Evolutionary conservation across 2,329 filamentous ascomycete species (phyloP), one percentile per base, ranked within the genome.

Genomic region (Paracorniculantispora psalliotae): DNA sequence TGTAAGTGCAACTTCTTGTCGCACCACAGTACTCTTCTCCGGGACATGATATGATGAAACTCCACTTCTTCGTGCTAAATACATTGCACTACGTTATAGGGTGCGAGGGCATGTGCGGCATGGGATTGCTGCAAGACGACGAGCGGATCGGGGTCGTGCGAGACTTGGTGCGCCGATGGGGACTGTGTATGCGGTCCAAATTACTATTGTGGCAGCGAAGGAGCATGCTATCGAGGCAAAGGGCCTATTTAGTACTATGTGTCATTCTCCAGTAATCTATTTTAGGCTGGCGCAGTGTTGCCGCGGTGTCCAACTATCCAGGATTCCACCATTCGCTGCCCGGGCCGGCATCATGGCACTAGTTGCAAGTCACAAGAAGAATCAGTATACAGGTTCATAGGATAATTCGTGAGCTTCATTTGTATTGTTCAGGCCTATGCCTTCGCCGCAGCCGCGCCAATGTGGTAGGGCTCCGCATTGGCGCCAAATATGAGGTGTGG

Each of bases 401-500:
- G 53, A 13, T 28, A 52, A 15, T 41, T 52, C 33, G 30, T 52
- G n/a, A n/a, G n/a, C n/a, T n/a, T n/a, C 30, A 12, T 33, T 33
- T 33, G 30, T 33, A 33, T 33, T 33, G 30, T 33, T 12, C 12
- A 43, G 1, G 1, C 19, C 30, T 33, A 46, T 30, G 23, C 33
- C 37, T 49, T 49, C 12, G 13, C 46, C 33, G 17, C 2, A 41
- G 46, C 5, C 25, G n/a, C 17, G 23, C 46, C 37, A 19, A 57
- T 50, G 12, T 57, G 17, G 17, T 90, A 91, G 30, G 85, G 77
- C 63, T 80, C 74, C 3, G 79, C 80, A 0, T 83, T 85, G 50
- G 83, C 73, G 15, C 85, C 87, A 71, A 97, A 96, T 41, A 97
- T 81, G 66, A 97, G 72, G 72, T 96, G 84, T 3, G 94, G 94